Evolutionary conservation across 192 early-diverging fungal genomes (phyloP).

Genomic region (Backusella circina): DNA sequence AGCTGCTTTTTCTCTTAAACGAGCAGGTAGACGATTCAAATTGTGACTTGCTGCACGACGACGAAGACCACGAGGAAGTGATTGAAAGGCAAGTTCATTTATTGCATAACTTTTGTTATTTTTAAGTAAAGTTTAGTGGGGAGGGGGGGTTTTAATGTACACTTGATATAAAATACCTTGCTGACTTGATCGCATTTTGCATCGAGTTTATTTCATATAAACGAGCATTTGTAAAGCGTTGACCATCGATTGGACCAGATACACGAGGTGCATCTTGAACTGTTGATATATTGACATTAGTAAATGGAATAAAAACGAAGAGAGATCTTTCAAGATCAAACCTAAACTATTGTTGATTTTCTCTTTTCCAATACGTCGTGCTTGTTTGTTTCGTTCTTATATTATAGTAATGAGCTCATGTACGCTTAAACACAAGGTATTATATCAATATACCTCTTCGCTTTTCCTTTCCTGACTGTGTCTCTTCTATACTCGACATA

Average conservation of each 20-base stretch:
- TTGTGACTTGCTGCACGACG: constrained; percentile 95
- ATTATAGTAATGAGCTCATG: not conserved
- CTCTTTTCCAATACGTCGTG: constrained; percentile 4
- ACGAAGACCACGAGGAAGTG: constrained; percentile 84
- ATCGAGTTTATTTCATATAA: constrained; percentile 85
- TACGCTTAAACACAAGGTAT: too few relatives aligned
- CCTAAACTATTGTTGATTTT: not conserved
- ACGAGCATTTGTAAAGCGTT: constrained; percentile 53
- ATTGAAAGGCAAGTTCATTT: constrained; percentile 81
- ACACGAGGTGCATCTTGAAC: not conserved
- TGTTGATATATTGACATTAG: not conserved
- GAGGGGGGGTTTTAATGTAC: not conserved
- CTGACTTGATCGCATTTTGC: constrained; percentile 68
- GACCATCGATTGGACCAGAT: constrained; percentile 18
- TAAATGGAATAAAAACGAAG: not conserved
- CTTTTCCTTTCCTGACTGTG: constrained; percentile 1
- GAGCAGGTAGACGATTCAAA: constrained; percentile 84
- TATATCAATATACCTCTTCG: constrained; percentile 6
- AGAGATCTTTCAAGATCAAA: not conserved
- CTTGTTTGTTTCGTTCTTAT: constrained; percentile 7
- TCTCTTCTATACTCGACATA: not conserved
- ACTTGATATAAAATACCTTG: constrained; percentile 37
- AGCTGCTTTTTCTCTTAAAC: constrained; percentile 72
- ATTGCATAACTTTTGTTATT: constrained; percentile 34
- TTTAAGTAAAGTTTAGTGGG: not conserved